Evolutionary conservation across 495 filamentous ascomycete genomes (phyloP).

Genomic region (Aspergillus sclerotioniger): DNA sequence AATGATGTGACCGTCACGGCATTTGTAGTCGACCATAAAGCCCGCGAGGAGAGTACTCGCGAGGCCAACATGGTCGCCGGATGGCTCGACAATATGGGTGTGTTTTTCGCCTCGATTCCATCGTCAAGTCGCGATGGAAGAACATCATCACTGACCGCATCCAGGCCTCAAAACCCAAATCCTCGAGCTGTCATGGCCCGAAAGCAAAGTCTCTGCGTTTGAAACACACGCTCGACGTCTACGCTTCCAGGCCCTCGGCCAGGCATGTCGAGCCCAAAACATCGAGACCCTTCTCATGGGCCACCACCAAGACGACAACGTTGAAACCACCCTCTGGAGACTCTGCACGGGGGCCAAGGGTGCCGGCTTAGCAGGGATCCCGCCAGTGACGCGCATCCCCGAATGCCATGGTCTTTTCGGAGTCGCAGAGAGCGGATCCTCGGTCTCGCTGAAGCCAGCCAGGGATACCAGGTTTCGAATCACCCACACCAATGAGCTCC

Average conservation of each 20-base stretch:
- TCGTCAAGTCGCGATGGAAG: background rate
- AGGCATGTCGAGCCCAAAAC: constrained; percentile 47
- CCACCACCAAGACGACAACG: constrained; percentile 84
- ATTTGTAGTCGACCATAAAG: constrained; percentile 77
- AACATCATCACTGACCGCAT: constrained; percentile 16
- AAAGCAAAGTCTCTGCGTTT: constrained; percentile 52
- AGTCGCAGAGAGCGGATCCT: constrained; percentile 63
- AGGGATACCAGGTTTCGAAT: background rate
- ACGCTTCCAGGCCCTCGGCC: constrained; percentile 69
- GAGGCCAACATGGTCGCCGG: constrained; percentile 64
- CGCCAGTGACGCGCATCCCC: constrained; percentile 62
- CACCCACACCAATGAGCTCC: constrained; percentile 1
- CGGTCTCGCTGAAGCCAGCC: constrained; percentile 6
- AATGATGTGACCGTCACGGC: constrained; percentile 49
- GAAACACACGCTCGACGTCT: constrained; percentile 76
- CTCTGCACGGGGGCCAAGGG: constrained; percentile 59
- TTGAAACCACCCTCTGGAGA: constrained; percentile 82
- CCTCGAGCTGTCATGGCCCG: constrained; percentile 50
- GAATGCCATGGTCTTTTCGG: constrained; percentile 77
- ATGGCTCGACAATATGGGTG: constrained; percentile 49
- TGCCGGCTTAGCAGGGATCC: constrained; percentile 71
- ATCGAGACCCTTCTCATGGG: constrained; percentile 65
- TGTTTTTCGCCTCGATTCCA: background rate
- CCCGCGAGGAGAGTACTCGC: constrained; percentile 61
- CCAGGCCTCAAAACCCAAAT: constrained; percentile 52